Evolutionary conservation across 805 yeast species (phyloP).

Genomic region (Ogataea pilisensis): DNA sequence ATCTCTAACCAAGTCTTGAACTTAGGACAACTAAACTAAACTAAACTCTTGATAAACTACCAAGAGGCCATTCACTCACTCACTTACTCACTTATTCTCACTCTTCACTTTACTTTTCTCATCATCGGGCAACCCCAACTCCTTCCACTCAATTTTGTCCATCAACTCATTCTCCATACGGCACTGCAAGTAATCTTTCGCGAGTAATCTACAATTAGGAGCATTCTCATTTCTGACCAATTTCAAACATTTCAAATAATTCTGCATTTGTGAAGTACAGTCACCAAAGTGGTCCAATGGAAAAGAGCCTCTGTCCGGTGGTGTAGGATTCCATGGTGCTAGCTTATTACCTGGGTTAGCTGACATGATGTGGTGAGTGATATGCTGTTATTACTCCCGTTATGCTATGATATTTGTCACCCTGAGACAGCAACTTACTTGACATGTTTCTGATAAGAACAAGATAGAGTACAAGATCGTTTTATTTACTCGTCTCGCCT

Average conservation of each 20-base stretch:
- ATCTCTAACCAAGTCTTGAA: no score
- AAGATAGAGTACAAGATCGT: no score
- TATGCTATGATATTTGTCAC: background rate
- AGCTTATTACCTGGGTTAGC: slow-evolving; percentile 46
- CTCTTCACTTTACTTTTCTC: background rate
- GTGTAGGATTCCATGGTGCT: slow-evolving; percentile 66
- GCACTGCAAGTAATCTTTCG: slow-evolving; percentile 77
- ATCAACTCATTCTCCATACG: slow-evolving; percentile 70
- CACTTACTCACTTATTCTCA: background rate
- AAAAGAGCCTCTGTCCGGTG: slow-evolving; percentile 95
- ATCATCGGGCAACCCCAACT: slow-evolving; percentile 35
- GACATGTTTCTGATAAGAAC: no score
- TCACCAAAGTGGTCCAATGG: slow-evolving; percentile 89
- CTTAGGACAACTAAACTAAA: no score
- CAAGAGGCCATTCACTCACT: background rate
- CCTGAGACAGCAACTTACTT: no score
- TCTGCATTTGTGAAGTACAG: slow-evolving; percentile 70
- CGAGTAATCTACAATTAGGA: slow-evolving; percentile 82
- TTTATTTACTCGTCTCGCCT: no score
- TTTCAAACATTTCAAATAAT: slow-evolving; percentile 74
- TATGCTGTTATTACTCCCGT: background rate
- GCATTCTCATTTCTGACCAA: slow-evolving; percentile 79
- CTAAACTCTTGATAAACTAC: no score
- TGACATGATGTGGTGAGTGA: slow-evolving; percentile 22
- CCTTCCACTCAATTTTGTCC: slow-evolving; percentile 35